Base-by-base conservation (phyloP, 768 basidiomycete species). In the Coprinopsis strossmayeri region DNA sequence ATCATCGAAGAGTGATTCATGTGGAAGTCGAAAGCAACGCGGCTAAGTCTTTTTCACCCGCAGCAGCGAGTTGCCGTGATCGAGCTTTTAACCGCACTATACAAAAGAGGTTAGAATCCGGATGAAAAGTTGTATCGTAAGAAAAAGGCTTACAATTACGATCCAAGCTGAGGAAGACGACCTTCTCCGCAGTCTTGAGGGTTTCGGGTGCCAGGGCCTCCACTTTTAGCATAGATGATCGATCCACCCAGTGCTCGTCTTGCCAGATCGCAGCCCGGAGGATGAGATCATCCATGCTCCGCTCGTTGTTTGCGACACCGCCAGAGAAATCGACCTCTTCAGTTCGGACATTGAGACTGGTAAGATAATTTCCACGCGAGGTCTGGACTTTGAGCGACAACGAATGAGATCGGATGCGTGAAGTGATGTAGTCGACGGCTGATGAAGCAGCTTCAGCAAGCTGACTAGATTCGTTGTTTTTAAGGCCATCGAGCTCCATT, bases 401-500 rank as follows among this genome's bases (percentile, higher is more conserved):
- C 0, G 82, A 66, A 61, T 91, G 85, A 2, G 85, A 74, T 43
- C 85, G 87, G 51, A 97, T 66, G 56, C 86, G 82, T 1, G 79
- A 69, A 2, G 84, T 78, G 56, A 97, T 78, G 58, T 91, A 96
- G 0, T 72, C 54, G 51, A 96, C 69, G 0, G 93, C 90, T 10
- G 73, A 70, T 30, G 72, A 70, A 0, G 96, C 93, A 0, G 88
- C 81, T 39, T 80, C 75, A 34, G 85, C 90, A 20, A 97, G 82
- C 37, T 77, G 73, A 37, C 44, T 24, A 0, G 77, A 65, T 2
- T 69, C 51, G 54, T 87, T 84, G 49, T 70, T 65, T 1, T 78
- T 73, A 5, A 98, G 80, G n/a, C 93, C 92, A 55, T 99, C 95
- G 5, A 99, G 82, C 57, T 99, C 96, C 76, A 94, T 97, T 60